These are phyloP conservation scores for Buxus sempervirens DNA, from an alignment of 164 flowering plant genomes.

Conservation along the genomic window DNA sequence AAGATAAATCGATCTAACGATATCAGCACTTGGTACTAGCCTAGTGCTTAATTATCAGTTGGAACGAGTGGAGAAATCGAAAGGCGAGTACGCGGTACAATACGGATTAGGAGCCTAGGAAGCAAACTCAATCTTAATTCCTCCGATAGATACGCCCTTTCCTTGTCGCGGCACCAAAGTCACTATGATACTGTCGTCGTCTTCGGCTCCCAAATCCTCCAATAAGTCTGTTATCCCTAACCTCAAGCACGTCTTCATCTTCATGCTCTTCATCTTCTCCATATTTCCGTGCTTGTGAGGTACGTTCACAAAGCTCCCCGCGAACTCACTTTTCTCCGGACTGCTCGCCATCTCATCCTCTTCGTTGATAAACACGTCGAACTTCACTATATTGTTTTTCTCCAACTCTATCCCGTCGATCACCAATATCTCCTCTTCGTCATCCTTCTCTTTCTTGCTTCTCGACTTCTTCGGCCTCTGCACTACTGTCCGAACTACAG, in stretches of 20 bases:
- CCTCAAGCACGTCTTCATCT: conserved; percentile 19
- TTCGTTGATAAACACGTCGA: no score
- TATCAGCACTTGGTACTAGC: no score
- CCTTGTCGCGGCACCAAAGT: conserved; percentile 15
- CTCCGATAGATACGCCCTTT: conserved; percentile 6
- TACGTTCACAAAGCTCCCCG: conserved; percentile 19
- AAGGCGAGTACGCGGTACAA: no score
- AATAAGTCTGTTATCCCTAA: conserved; percentile 24
- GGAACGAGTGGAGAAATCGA: no score
- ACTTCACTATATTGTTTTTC: no score
- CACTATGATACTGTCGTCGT: conserved; percentile 16
- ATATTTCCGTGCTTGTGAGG: conserved; percentile 15
- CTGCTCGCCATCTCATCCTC: no score
- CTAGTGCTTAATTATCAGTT: no score
- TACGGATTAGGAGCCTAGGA: no score
- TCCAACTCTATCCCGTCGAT: conserved; percentile 4
- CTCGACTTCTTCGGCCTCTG: conserved; percentile 9
- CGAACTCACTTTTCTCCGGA: conserved; percentile 10
- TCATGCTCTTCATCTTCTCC: conserved; percentile 10
- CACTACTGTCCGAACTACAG: conserved; percentile 7
- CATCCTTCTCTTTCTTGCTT: conserved; percentile 13
- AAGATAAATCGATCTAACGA: no score
- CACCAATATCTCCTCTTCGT: conserved; percentile 11
- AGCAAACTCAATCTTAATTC: conserved; percentile 13
- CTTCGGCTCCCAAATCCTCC: conserved; percentile 23